Base-by-base conservation (phyloP, 2,329 filamentous ascomycete genomes). In the Cercospora citrullina region DNA sequence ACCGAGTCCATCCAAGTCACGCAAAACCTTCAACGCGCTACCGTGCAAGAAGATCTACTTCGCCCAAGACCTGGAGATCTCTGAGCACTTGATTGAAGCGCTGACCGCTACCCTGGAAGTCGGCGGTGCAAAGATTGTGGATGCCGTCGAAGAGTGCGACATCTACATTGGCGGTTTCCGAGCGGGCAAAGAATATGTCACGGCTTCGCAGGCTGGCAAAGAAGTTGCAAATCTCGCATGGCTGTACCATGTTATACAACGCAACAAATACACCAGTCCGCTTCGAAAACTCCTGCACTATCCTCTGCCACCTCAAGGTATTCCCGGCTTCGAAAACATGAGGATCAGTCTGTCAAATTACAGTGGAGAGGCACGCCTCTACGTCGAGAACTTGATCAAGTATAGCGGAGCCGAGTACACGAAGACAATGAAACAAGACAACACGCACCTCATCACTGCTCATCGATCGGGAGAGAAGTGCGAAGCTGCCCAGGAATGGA, bases 321-420 rank as follows among this genome's bases (percentile, higher is more conserved):
- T 99, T 39, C 87, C 90, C 0, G 94, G 92, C 0, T 97, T 99
- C 76, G 80, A 90, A 67, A 84, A 86, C 7, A 84, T 91, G 78
- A 88, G 86, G 62, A 95, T 99, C 75, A 97, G 93, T 66, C 85
- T 99, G 5, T 98, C 95, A 5, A 99, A 98, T 79, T 99, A 99
- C 77, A 93, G 93, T 57, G 95, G 95, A 33, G 95, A 99, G 79
- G 93, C 95, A 16, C 89, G 95, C 58, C 89, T 93, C 63, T 99
- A 98, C 75, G 85, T 99, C 4, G 94, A 98, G 79, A 98, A 97
- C 73, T 85, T 99, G 42, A 91, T 97, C 74, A 88, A 84, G 68
- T 93, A 93, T 26, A 86, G 90, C 16, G 95, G 95, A 16, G 94
- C 92, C 8, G 90, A 91, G 69, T 98, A 93, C 77, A 99, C 95